These are phyloP conservation scores for Trametes punicea DNA, from an alignment of 768 basidiomycete species.

Conservation along the genomic window DNA sequence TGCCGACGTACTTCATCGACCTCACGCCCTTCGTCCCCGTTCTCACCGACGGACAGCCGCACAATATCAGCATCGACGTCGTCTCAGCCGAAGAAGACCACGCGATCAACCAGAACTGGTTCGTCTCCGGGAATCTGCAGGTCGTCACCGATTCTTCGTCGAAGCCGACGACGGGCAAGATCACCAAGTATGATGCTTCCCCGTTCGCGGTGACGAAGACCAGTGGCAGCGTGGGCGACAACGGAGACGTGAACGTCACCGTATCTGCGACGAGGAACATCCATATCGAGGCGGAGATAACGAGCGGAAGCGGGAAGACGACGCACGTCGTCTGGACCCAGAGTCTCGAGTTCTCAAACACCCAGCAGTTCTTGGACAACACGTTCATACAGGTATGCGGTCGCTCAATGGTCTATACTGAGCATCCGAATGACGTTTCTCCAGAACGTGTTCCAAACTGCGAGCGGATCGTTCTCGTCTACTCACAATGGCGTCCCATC, in stretches of 20 bases:
- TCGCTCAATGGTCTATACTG: neutral
- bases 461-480: constrained; percentile 45
- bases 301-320: constrained; percentile 55
- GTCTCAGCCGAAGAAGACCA: constrained; percentile 65
- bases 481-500: constrained; percentile 44
- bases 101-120: constrained; percentile 74
- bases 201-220: constrained; percentile 53
- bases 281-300: constrained; percentile 57
- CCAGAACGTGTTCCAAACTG: constrained; percentile 50
- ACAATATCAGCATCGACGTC: constrained; percentile 71
- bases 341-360: constrained; percentile 55
- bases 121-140: constrained; percentile 66
- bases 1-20: constrained; percentile 76
- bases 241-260: constrained; percentile 54
- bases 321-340: constrained; percentile 63
- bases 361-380: constrained; percentile 56
- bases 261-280: constrained; percentile 58
- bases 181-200: constrained; percentile 53
- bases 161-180: constrained; percentile 64
- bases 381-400: constrained; percentile 36
- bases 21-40: constrained; percentile 74
- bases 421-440: neutral
- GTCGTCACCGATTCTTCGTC: constrained; percentile 63
- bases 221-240: constrained; percentile 39
- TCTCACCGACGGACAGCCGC: constrained; percentile 64